Percentiles rank a stretch among this genome's conserved stretches.
Conservation (phyloP, 371 early-diverging fungal genomes). For the Blakeslea trispora region DNA sequence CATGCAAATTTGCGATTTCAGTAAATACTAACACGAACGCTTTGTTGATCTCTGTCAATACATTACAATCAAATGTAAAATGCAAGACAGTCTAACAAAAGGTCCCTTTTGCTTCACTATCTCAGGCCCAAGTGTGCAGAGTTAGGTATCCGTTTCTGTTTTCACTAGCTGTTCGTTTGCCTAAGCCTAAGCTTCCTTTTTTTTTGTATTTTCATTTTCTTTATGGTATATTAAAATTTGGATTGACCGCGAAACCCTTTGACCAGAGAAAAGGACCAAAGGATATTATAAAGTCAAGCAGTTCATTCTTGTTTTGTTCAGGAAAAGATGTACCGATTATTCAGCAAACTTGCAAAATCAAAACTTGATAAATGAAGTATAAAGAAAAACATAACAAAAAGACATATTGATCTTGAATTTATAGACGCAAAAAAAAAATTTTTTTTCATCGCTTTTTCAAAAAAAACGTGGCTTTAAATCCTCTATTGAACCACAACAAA, state of each 20-base stretch:
- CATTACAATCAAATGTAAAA: too few species aligned
- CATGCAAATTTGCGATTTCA: too few species aligned
- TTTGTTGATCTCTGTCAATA: too few species aligned
- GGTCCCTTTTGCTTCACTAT: too few species aligned
- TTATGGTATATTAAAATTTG: constrained; percentile 12
- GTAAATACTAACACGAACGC: too few species aligned
- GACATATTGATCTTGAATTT: neutral
- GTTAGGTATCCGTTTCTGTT: too few species aligned
- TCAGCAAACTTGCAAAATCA: constrained; percentile 33
- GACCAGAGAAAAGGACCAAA: constrained; percentile 4
- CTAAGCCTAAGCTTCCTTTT: too few species aligned
- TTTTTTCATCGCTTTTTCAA: neutral
- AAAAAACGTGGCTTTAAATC: too few species aligned
- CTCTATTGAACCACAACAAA: too few species aligned
- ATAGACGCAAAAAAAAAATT: neutral
- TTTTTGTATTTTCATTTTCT: constrained; percentile 11
- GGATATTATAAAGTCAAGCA: constrained; percentile 27
- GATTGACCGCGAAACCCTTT: constrained; percentile 33
- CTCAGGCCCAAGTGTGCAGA: too few species aligned
- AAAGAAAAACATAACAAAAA: constrained; percentile 13
- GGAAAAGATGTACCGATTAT: constrained; percentile 33
- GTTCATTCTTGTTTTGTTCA: constrained; percentile 30
- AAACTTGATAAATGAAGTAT: constrained; percentile 20
- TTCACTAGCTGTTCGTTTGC: too few species aligned
- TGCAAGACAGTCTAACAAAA: too few species aligned